These are phyloP conservation scores for Cutaneotrichosporon cavernicola DNA, from an alignment of 1,284 basidiomycete genomes.

Conservation along the genomic window DNA sequence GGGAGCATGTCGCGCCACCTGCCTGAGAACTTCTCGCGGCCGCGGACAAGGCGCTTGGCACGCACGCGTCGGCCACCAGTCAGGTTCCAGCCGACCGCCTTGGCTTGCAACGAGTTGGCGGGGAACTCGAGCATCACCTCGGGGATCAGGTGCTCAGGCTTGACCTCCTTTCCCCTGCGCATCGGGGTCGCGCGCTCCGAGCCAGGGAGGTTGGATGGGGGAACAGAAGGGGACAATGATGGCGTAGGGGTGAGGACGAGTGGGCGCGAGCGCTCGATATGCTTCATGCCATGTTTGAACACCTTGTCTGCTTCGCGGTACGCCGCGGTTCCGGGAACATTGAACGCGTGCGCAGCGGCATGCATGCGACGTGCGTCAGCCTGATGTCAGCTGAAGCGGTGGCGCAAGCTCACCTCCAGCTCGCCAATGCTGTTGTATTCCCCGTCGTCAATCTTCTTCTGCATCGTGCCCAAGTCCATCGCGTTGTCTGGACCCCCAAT, in stretches of 20 bases:
- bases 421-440: constrained; percentile 43
- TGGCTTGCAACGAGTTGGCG: constrained; percentile 40
- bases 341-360: constrained; percentile 47
- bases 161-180: constrained; percentile 15
- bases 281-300: constrained; percentile 43
- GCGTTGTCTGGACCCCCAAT: constrained; percentile 52
- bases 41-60: constrained; percentile 44
- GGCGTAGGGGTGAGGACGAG: constrained; percentile 48
- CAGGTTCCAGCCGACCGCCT: constrained; percentile 49
- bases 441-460: constrained; percentile 46
- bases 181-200: constrained; percentile 16
- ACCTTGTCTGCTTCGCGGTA: constrained; percentile 43
- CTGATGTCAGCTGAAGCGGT: constrained; percentile 24
- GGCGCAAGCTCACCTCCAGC: constrained; percentile 38
- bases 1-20: constrained; percentile 49
- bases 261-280: constrained; percentile 44
- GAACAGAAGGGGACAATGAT: constrained; percentile 27
- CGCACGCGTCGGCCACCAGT: constrained; percentile 47
- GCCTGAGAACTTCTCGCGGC: constrained; percentile 48
- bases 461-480: constrained; percentile 54
- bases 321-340: constrained; percentile 44
- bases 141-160: constrained; percentile 40
- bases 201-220: constrained; percentile 15
- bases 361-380: constrained; percentile 44
- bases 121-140: constrained; percentile 49